phyloP scores from a whole-genome alignment of 2,329 filamentous ascomycete species.

The Trichoderma koningii region DNA sequence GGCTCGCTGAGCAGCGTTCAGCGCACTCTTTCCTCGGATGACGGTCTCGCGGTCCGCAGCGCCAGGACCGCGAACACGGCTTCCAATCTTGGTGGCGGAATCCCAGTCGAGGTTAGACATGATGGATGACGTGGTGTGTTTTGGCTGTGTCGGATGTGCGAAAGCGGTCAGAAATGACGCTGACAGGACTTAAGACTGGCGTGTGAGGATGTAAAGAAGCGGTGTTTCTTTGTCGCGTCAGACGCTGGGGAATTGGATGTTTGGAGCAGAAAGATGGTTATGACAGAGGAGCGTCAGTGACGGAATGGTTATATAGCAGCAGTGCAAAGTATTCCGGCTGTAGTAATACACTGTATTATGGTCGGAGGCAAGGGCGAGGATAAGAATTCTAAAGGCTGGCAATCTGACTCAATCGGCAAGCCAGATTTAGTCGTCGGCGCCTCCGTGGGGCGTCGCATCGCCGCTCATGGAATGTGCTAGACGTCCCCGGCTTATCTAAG shows the following conservation, averaged over 20 bases:
- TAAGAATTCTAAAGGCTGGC: constrained; percentile 10
- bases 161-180: constrained; percentile 12
- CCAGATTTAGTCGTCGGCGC: constrained; percentile 32
- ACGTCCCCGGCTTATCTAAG: constrained; percentile 30
- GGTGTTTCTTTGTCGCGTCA: constrained; percentile 25
- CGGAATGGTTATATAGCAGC: neutral
- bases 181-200: constrained; percentile 38
- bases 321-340: too few species aligned
- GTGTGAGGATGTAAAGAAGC: constrained; percentile 29
- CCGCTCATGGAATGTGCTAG: constrained; percentile 38
- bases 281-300: neutral
- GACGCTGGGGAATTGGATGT: neutral
- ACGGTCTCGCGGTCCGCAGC: constrained; percentile 77
- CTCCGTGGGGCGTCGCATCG: constrained; percentile 29
- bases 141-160: neutral
- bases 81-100: constrained; percentile 87
- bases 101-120: constrained; percentile 73
- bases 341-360: neutral
- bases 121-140: constrained; percentile 40
- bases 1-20: constrained; percentile 86
- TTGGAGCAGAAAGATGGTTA: neutral
- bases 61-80: constrained; percentile 72
- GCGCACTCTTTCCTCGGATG: constrained; percentile 74
- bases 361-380: constrained; percentile 5
- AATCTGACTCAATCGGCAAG: constrained; percentile 45